Percentiles rank a stretch among this genome's conserved stretches.
These are phyloP conservation scores for Inonotus hispidus DNA, from an alignment of 1,284 basidiomycete genomes.

Conservation along the genomic window DNA sequence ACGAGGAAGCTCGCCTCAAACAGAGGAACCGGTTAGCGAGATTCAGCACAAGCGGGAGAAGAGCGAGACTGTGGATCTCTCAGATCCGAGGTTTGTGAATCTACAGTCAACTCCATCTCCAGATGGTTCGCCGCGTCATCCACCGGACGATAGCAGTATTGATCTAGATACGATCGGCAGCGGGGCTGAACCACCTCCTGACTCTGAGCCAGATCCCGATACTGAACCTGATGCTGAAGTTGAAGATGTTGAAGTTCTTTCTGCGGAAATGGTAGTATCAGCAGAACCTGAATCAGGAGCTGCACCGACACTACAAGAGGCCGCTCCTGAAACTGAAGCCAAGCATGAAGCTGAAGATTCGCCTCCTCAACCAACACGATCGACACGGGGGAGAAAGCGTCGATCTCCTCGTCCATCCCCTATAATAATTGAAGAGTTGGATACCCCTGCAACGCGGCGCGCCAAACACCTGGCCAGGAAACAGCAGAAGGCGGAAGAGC, in stretches of 20 bases:
- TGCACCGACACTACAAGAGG: too few species aligned
- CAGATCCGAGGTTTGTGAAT: conserved; percentile 1
- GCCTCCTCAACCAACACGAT: conserved; percentile 23
- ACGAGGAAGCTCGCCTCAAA: conserved; percentile 9
- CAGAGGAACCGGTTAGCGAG: conserved; percentile 2
- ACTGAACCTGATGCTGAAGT: background rate
- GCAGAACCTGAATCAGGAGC: background rate
- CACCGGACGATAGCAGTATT: background rate
- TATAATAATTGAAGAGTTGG: conserved; percentile 61
- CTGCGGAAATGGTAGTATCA: background rate
- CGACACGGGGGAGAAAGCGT: conserved; percentile 26
- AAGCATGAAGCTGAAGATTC: conserved; percentile 19
- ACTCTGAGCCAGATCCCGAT: conserved; percentile 1
- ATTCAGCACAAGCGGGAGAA: conserved; percentile 13
- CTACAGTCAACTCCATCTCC: background rate
- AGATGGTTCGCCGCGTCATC: background rate
- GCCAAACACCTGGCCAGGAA: conserved; percentile 47
- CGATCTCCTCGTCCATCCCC: conserved; percentile 31
- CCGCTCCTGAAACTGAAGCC: background rate
- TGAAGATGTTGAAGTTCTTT: background rate
- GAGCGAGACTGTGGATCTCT: conserved; percentile 16
- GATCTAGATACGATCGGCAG: background rate
- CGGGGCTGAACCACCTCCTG: background rate
- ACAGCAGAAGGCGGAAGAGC: conserved; percentile 41
- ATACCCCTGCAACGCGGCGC: conserved; percentile 58